Percentiles rank a stretch among this genome's conserved stretches.
Conservation (phyloP, 352 stramenopile species). For the Phytopythium kandeliae region DNA sequence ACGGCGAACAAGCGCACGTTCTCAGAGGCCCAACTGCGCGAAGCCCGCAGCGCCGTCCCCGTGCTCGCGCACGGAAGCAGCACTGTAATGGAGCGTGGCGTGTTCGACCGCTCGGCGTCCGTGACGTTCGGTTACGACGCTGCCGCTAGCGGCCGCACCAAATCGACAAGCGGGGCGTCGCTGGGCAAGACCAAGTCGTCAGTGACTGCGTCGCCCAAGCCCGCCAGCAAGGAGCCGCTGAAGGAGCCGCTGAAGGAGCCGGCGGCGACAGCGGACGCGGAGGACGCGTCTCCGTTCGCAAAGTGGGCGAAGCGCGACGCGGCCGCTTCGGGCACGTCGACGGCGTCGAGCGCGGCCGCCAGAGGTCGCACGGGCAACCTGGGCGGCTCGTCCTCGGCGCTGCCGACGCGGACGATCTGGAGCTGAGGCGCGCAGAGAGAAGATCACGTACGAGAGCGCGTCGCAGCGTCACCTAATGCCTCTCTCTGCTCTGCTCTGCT, state of each 20-base stretch:
- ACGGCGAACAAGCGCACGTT: slow-evolving; percentile 66
- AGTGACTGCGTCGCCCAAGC: slow-evolving; percentile 8
- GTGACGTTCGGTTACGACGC: slow-evolving; percentile 65
- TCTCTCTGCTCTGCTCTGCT: no score
- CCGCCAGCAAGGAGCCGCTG: slow-evolving; percentile 5
- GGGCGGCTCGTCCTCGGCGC: slow-evolving; percentile 16
- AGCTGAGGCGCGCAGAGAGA: slow-evolving; percentile 15
- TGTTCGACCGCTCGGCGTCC: slow-evolving; percentile 61
- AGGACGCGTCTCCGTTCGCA: slow-evolving; percentile 17
- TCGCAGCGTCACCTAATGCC: no score
- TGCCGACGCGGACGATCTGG: slow-evolving; percentile 54
- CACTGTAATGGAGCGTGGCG: slow-evolving; percentile 55
- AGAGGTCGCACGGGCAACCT: slow-evolving; percentile 9
- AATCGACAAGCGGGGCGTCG: slow-evolving; percentile 10
- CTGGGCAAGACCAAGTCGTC: slow-evolving; percentile 8
- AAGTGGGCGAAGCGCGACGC: slow-evolving; percentile 20
- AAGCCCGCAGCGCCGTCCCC: slow-evolving; percentile 49
- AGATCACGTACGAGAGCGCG: background rate
- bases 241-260: background rate
- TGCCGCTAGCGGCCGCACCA: slow-evolving; percentile 21
- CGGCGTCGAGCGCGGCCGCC: background rate
- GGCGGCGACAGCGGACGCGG: slow-evolving; percentile 1
- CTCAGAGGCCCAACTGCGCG: slow-evolving; percentile 53
- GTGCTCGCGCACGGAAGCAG: slow-evolving; percentile 50
- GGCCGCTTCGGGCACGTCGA: background rate